phyloP scores from a whole-genome alignment of 192 early-diverging fungal species.

The Ambispora gerdemannii region DNA sequence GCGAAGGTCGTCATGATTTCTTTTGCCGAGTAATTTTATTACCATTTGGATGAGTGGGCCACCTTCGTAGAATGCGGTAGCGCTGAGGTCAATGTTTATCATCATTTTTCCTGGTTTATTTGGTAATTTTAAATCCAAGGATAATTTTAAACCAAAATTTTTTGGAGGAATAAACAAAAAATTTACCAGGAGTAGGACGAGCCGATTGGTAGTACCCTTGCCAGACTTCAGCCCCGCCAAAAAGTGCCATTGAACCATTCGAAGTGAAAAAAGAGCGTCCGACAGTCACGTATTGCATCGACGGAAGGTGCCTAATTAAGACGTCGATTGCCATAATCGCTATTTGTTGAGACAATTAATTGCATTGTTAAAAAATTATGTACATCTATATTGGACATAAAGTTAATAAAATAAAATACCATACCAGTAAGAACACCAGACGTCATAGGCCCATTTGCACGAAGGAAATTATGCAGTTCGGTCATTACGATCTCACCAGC shows the following conservation, averaged over 20 bases:
- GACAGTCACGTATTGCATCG: slow-evolving; percentile 73
- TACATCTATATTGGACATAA: slow-evolving; percentile 1
- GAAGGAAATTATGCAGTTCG: slow-evolving; percentile 53
- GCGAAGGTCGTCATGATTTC: slow-evolving; percentile 47
- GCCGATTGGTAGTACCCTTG: slow-evolving; percentile 90
- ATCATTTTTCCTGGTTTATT: slow-evolving; percentile 48
- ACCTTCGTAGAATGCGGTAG: slow-evolving; percentile 65
- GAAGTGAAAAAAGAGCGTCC: slow-evolving; percentile 90
- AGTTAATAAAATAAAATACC: neutral
- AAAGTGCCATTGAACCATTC: slow-evolving; percentile 45
- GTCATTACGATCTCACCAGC: slow-evolving; percentile 65
- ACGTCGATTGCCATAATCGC: slow-evolving; percentile 75
- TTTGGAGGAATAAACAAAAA: neutral
- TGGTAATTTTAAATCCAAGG: neutral
- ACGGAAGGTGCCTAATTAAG: slow-evolving; percentile 78
- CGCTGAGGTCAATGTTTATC: slow-evolving; percentile 70
- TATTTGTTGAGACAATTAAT: slow-evolving; percentile 30
- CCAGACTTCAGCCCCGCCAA: slow-evolving; percentile 86
- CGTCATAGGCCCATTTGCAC: slow-evolving; percentile 40
- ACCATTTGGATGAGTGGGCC: slow-evolving; percentile 72
- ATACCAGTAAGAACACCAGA: slow-evolving; percentile 43
- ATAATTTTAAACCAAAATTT: no score
- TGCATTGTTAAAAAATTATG: neutral
- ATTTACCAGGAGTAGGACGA: slow-evolving; percentile 66
- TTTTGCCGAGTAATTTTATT: slow-evolving; percentile 58